Evolutionary conservation across 768 basidiomycete genomes (phyloP).

Genomic region (Pulveroboletus sp.): DNA sequence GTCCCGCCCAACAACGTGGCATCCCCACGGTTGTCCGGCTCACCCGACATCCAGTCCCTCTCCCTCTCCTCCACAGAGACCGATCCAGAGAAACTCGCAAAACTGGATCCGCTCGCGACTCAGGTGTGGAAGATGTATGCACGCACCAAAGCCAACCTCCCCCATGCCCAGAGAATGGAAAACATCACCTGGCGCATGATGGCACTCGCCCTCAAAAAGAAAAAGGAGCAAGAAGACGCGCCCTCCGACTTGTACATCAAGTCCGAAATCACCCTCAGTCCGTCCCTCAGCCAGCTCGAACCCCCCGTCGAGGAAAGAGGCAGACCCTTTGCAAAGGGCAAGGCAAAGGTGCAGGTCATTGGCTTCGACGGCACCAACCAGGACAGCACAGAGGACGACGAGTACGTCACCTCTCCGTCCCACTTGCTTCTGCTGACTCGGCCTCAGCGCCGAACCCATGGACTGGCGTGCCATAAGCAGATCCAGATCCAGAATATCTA

Average conservation of each 20-base stretch:
- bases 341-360: slow-evolving; percentile 71
- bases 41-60: slow-evolving; percentile 58
- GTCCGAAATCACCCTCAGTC: slow-evolving; percentile 14
- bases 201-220: slow-evolving; percentile 90
- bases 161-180: slow-evolving; percentile 95
- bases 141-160: slow-evolving; percentile 82
- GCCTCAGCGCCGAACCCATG: slow-evolving; percentile 60
- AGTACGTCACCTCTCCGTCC: slow-evolving; percentile 47
- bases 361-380: slow-evolving; percentile 79
- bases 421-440: slow-evolving; percentile 21
- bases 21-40: slow-evolving; percentile 65
- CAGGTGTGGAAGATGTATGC: slow-evolving; percentile 98
- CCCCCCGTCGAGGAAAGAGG: slow-evolving; percentile 54
- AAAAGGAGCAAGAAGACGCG: slow-evolving; percentile 65
- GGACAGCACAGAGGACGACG: slow-evolving; percentile 68
- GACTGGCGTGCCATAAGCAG: slow-evolving; percentile 93
- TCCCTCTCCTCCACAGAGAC: slow-evolving; percentile 40
- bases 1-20: slow-evolving; percentile 35
- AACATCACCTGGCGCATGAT: slow-evolving; percentile 99
- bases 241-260: slow-evolving; percentile 14
- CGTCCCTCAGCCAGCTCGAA: background rate
- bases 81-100: slow-evolving; percentile 66
- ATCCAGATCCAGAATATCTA: slow-evolving; percentile 84
- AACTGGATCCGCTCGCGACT: slow-evolving; percentile 88
- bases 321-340: slow-evolving; percentile 77